A percentile compares a stretch with the other conserved stretches of the same genome.
Evolutionary conservation across 73 alveolate genomes (phyloP).

Genomic region (Tetrahymena thermophila): DNA sequence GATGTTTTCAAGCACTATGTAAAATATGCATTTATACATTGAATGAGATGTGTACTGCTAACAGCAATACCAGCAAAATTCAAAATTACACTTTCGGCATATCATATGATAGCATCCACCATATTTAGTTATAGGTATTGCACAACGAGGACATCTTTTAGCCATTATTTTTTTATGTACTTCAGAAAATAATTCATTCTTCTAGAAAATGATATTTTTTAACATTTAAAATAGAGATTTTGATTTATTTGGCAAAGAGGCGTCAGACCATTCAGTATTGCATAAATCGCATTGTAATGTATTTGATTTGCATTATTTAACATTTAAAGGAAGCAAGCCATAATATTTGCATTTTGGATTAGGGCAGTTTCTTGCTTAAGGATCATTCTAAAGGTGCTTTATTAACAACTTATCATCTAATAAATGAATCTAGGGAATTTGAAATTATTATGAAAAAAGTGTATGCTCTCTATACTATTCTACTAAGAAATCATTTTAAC

Average conservation of each 20-base stretch:
- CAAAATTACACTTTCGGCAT: neutral
- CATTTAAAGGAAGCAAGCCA: neutral
- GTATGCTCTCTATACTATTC: neutral
- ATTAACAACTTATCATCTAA: neutral
- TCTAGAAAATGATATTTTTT: neutral
- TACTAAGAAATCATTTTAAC: neutral
- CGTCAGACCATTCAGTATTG: neutral
- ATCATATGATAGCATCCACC: neutral
- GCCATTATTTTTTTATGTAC: neutral
- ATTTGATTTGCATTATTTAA: neutral
- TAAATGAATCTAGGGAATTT: neutral
- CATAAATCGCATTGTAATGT: neutral
- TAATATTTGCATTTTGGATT: neutral
- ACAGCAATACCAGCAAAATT: neutral
- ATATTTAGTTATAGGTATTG: neutral
- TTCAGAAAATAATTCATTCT: neutral
- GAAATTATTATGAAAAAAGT: neutral
- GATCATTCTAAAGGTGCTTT: neutral
- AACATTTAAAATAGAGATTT: neutral
- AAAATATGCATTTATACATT: neutral
- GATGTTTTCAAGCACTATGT: neutral
- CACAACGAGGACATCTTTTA: neutral
- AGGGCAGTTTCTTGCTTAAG: neutral
- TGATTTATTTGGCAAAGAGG: neutral
- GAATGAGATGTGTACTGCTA: neutral